Evolutionary conservation across 768 basidiomycete species (phyloP), one percentile per base, ranked within the genome.

Genomic region (Kwoniella dendrophila): DNA sequence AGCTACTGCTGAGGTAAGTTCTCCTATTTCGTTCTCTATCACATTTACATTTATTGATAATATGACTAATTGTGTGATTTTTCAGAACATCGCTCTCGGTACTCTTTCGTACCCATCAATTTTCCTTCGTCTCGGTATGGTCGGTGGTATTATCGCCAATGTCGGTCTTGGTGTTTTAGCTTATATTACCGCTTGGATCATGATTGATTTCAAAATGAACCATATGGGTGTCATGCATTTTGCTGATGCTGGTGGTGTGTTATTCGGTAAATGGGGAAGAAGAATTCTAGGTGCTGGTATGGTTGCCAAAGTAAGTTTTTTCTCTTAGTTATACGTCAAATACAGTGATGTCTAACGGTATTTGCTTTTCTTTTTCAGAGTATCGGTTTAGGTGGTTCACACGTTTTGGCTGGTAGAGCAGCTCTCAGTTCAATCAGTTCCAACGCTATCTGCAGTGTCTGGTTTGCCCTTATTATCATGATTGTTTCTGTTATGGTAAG

Each of bases 181-280:
- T 20, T 71, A 66, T 40, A 55, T 71, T 36, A 66, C 70, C 24
- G 64, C 57, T 7, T 68, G 61, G 56, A 69, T 68, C 59, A 68
- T 68, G 61, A 65, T 71, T 20, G 70, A 71, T 52, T 71, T 71
- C 64, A 71, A 71, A 55, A 44, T 69, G 41, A 56, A 60, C 27
- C 63, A 69, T 51, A 59, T 61, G 60, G 70, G 70, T 56, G 54
- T 63, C 41, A 70, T 67, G 69, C 57, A 70, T 49, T 63, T 50
- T 36, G 62, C 55, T n/a, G 67, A 71, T 50, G 70, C 63, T 16
- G 70, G 67, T 36, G 59, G 47, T 26, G 36, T 71, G 20, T 61
- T 71, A 41, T 68, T 66, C 38, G 70, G 70, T 16, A 57, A 57
- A 40, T 60, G 57, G 54, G 70, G 67, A 18, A 51, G 63, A 43